phyloP scores from a whole-genome alignment of 2,329 filamentous ascomycete species.

The Fusarium torreyae region DNA sequence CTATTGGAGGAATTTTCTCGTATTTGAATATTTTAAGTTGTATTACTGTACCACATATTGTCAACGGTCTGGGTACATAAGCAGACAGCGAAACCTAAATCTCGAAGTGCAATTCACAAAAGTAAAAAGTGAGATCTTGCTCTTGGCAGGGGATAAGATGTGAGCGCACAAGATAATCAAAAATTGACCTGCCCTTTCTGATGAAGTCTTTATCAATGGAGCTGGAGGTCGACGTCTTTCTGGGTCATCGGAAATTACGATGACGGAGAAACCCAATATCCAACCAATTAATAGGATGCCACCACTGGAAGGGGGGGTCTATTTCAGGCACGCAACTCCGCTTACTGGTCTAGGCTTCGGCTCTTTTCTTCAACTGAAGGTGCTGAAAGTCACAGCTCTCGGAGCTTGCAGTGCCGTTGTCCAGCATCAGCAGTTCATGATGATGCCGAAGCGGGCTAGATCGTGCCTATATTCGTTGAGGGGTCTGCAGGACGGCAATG shows the following conservation, averaged over 20 bases:
- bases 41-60: constrained; percentile 12
- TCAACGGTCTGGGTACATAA: constrained; percentile 3
- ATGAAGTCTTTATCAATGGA: constrained; percentile 12
- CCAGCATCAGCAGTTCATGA: constrained; percentile 6
- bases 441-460: constrained; percentile 1
- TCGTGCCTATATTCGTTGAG: not conserved
- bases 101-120: not conserved
- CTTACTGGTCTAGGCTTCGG: constrained; percentile 22
- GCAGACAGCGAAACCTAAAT: not conserved
- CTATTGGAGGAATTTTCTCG: constrained; percentile 16
- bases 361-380: constrained; percentile 1
- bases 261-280: constrained; percentile 36
- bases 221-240: constrained; percentile 3
- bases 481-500: not conserved
- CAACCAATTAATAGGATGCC: constrained; percentile 26
- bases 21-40: constrained; percentile 27
- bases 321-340: constrained; percentile 40
- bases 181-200: constrained; percentile 27
- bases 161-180: not conserved
- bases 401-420: not conserved
- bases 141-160: constrained; percentile 19
- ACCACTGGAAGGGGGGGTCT: not conserved
- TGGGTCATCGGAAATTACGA: constrained; percentile 44
- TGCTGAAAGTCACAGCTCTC: constrained; percentile 13
- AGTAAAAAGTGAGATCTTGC: constrained; percentile 5